Evolutionary conservation across 2,329 filamentous ascomycete species (phyloP).

Genomic region (Neoascochyta sp.): DNA sequence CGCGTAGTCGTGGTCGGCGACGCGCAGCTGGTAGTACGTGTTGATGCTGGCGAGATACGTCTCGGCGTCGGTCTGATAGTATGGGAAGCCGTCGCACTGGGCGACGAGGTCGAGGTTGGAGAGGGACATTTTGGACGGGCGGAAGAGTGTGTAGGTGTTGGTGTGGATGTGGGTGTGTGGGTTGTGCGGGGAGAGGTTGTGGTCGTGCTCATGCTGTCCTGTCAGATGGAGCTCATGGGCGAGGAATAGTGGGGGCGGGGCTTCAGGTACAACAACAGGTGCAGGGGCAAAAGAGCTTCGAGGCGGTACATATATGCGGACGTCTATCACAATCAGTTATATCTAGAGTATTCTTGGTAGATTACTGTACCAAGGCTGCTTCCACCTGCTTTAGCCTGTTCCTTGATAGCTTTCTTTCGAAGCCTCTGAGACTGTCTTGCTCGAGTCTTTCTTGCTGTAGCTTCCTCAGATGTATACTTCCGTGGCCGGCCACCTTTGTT

Average conservation of each 20-base stretch:
- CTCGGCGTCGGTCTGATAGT: conserved; percentile 59
- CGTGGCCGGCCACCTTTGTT: no score
- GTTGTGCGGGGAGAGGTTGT: no score
- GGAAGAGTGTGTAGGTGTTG: neutral
- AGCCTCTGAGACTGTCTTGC: no score
- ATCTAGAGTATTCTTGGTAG: no score
- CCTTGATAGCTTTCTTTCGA: no score
- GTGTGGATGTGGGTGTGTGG: conserved; percentile 4
- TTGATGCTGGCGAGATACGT: conserved; percentile 53
- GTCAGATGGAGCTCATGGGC: conserved; percentile 1
- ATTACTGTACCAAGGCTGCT: no score
- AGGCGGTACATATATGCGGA: no score
- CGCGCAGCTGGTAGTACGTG: conserved; percentile 62
- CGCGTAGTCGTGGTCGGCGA: conserved; percentile 58
- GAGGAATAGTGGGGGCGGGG: conserved; percentile 26
- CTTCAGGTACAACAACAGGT: neutral
- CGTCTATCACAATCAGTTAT: no score
- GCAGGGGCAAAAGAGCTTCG: conserved; percentile 1
- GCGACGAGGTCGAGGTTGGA: conserved; percentile 54
- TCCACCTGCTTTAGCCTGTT: no score
- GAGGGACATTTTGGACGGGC: conserved; percentile 28
- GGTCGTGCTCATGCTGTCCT: no score
- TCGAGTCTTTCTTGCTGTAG: no score
- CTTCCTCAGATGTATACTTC: no score
- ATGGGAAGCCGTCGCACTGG: conserved; percentile 73